Conservation (phyloP, 1,284 basidiomycete species). For the Pseudomicrostroma phylloplanum region DNA sequence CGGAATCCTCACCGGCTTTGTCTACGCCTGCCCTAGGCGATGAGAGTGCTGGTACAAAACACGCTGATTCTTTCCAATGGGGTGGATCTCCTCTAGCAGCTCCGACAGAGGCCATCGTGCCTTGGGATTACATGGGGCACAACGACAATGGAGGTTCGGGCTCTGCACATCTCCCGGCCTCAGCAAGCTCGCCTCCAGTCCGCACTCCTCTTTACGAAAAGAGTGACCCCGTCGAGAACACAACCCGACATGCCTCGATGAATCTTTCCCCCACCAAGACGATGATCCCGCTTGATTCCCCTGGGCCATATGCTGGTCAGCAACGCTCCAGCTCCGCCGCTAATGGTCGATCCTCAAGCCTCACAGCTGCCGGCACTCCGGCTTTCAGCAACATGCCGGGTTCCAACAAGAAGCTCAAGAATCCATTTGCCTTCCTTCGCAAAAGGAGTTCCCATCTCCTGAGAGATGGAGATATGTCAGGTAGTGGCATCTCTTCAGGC, state of each 20-base stretch:
- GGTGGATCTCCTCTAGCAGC: no score
- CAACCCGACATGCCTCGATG: no score
- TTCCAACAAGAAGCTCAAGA: neutral
- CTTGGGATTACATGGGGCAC: neutral
- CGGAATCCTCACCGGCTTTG: neutral
- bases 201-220: no score
- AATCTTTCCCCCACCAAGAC: neutral
- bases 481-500: neutral
- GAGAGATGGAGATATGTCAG: neutral
- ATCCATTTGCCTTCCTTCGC: slow-evolving; percentile 4
- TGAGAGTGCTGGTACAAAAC: no score
- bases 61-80: no score
- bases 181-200: no score
- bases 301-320: neutral
- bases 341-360: neutral
- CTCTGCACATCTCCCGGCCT: neutral
- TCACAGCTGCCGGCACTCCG: neutral
- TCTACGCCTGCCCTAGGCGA: no score
- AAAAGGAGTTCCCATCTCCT: slow-evolving; percentile 1
- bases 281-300: neutral
- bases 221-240: no score
- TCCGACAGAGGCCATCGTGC: neutral
- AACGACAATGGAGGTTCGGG: neutral
- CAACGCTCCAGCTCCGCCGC: neutral
- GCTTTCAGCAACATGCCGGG: no score